phyloP scores from a whole-genome alignment of 768 basidiomycete genomes.

The Russula lepida region DNA sequence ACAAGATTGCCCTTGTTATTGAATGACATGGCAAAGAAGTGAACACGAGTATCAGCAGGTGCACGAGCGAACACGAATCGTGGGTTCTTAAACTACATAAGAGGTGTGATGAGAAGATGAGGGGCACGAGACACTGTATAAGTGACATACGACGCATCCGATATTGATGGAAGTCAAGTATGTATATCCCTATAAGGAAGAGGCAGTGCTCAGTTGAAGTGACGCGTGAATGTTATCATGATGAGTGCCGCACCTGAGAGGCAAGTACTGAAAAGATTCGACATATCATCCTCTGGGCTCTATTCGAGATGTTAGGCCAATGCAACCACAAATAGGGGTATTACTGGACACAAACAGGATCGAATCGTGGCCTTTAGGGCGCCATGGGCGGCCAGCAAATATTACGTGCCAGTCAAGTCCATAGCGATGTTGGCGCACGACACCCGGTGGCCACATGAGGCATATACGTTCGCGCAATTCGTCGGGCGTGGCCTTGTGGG shows the following conservation, averaged over 20 bases:
- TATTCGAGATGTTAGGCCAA: conserved; percentile 22
- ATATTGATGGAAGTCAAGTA: conserved; percentile 49
- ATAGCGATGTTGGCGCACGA: conserved; percentile 38
- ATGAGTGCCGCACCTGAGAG: conserved; percentile 38
- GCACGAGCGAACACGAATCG: conserved; percentile 57
- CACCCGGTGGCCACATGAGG: conserved; percentile 59
- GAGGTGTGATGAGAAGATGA: conserved; percentile 1
- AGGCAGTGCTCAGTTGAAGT: neutral
- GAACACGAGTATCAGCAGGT: conserved; percentile 38
- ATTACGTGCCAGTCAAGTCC: conserved; percentile 49
- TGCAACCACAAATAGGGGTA: conserved; percentile 4
- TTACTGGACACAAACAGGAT: conserved; percentile 36
- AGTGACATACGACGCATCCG: conserved; percentile 39
- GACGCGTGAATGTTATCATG: conserved; percentile 14
- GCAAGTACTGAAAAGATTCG: conserved; percentile 56
- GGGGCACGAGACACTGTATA: conserved; percentile 13
- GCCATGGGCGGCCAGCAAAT: conserved; percentile 68
- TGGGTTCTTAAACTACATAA: conserved; percentile 37
- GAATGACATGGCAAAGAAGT: conserved; percentile 60
- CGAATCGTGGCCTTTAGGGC: conserved; percentile 43
- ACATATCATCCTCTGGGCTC: conserved; percentile 53
- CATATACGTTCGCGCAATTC: conserved; percentile 51
- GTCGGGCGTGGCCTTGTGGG: conserved; percentile 46
- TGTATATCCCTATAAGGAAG: conserved; percentile 47
- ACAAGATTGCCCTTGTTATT: conserved; percentile 53